Conservation (phyloP, 2,329 filamentous ascomycete genomes). For the Neopestalotiopsis sp. region DNA sequence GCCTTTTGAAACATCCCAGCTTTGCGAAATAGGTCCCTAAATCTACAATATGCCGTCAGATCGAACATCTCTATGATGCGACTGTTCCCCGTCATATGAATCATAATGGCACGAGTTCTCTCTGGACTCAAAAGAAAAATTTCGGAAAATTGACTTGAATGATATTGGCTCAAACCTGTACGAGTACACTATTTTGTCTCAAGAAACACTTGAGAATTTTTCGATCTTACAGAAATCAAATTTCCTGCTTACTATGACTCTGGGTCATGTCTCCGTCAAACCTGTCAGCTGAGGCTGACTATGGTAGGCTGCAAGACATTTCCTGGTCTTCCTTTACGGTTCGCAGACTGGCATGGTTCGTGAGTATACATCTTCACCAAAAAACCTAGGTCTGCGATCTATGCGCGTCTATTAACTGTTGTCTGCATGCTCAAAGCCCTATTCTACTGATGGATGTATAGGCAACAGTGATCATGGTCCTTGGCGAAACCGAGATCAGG, state of each 20-base stretch:
- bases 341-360: too few relatives aligned
- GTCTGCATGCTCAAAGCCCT: conserved; percentile 10
- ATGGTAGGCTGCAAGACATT: background rate
- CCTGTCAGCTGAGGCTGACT: background rate
- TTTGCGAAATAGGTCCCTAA: background rate
- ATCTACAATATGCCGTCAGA: background rate
- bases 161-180: too few relatives aligned
- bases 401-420: conserved; percentile 4
- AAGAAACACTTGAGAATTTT: too few relatives aligned
- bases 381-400: background rate
- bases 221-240: too few relatives aligned
- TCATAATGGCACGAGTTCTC: too few relatives aligned
- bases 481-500: background rate
- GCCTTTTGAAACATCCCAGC: background rate
- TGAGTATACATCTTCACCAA: background rate
- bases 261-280: too few relatives aligned
- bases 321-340: too few relatives aligned
- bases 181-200: too few relatives aligned
- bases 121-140: too few relatives aligned
- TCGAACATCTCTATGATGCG: background rate
- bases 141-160: too few relatives aligned
- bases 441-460: conserved; percentile 10
- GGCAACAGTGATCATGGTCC: background rate
- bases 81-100: too few relatives aligned
- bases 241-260: too few relatives aligned